Evolutionary conservation across 75 land plant species (phyloP).

Genomic region (Pseudotsuga menziesii): DNA sequence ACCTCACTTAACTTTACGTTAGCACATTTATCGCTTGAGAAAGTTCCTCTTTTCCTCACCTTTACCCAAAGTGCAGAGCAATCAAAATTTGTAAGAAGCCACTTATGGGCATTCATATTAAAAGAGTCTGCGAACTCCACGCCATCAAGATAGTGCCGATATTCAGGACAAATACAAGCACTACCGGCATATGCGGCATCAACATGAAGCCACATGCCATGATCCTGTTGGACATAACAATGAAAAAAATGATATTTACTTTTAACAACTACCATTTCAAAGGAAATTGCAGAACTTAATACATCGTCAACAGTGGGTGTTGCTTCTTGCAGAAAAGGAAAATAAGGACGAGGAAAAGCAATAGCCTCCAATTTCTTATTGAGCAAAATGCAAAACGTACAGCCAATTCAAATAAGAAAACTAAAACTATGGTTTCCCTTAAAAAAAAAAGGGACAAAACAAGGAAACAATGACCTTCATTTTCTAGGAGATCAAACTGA

Average conservation of each 20-base stretch:
- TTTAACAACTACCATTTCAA: not conserved
- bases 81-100: constrained; percentile 93
- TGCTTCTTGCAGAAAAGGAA: not conserved
- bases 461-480: too few relatives aligned
- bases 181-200: constrained; percentile 96
- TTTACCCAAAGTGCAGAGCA: constrained; percentile 87
- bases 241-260: not conserved
- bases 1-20: not conserved
- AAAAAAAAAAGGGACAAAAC: too few relatives aligned
- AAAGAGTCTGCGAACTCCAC: constrained; percentile 90
- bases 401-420: too few relatives aligned
- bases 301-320: not conserved
- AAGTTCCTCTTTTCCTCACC: constrained; percentile 28
- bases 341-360: not conserved
- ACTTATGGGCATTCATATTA: constrained; percentile 91
- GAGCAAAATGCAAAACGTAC: not conserved
- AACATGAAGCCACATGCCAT: constrained; percentile 78
- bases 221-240: constrained; percentile 25
- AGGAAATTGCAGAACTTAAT: not conserved
- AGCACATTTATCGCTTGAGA: not conserved
- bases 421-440: too few relatives aligned
- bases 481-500: too few relatives aligned
- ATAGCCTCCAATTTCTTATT: not conserved
- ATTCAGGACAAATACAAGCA: constrained; percentile 92
- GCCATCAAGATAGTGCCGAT: constrained; percentile 74